These are phyloP conservation scores for Cynanchum wilfordii DNA, from an alignment of 257 asterid species.

Conservation along the genomic window DNA sequence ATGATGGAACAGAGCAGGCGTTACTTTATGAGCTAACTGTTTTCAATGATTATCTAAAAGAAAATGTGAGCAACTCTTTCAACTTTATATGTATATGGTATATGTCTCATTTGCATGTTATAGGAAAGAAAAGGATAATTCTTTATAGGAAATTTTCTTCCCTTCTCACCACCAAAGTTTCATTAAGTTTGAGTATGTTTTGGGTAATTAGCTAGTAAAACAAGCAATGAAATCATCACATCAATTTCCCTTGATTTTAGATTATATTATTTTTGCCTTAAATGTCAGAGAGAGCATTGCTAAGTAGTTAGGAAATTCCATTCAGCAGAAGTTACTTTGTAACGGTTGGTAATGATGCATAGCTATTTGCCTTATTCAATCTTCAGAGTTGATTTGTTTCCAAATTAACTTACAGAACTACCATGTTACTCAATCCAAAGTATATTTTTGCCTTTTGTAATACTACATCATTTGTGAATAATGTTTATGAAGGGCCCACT, in stretches of 20 bases:
- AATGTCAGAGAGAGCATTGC: neutral
- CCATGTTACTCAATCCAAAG: neutral
- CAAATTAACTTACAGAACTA: slow-evolving; percentile 2
- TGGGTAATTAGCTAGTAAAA: neutral
- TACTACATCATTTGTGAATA: neutral
- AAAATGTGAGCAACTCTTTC: slow-evolving; percentile 48
- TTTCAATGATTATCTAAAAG: slow-evolving; percentile 61
- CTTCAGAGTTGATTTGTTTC: neutral
- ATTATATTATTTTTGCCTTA: no score
- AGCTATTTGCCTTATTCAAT: neutral
- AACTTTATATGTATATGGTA: neutral
- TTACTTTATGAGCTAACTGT: slow-evolving; percentile 67
- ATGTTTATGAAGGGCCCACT: slow-evolving; percentile 54
- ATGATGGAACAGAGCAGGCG: slow-evolving; percentile 81
- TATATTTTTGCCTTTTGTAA: neutral
- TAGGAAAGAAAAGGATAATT: neutral
- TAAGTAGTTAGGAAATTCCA: neutral
- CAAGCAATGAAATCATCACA: neutral
- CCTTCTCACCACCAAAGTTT: neutral
- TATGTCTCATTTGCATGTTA: slow-evolving; percentile 7
- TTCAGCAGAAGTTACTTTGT: neutral
- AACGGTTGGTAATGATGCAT: neutral
- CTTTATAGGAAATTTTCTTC: neutral
- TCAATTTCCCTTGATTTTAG: neutral
- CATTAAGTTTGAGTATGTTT: neutral